Evolutionary conservation across 2,329 filamentous ascomycete genomes (phyloP), one percentile per base, ranked within the genome.

Genomic region (Venturia oleaginea): DNA sequence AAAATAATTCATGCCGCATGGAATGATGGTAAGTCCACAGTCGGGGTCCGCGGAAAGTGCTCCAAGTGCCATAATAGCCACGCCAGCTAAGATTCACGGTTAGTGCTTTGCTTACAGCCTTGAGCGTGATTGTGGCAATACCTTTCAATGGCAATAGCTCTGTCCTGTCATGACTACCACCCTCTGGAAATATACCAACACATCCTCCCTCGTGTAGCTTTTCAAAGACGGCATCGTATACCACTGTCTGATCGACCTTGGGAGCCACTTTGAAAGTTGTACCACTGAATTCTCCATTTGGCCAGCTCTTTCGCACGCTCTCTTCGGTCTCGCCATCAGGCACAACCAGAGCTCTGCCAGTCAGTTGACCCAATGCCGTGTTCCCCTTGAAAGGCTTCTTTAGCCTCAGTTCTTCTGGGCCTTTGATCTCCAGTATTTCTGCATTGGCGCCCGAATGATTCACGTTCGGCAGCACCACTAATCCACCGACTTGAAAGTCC

Each of bases 1-100:
- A 78, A 99, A 99, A 77, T 99, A 99, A 77, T 99, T 99, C 93
- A 99, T 97, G 70, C 93, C 93, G 62, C 94, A 92, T 3, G 94
- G 94, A 30, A 99, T 91, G 70, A 99, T 97, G 76, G 92, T 95
- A 67, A 99, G 80, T 37, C 90, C 91, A 72, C 91, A 96, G 68
- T 93, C 83, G 2, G 92, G 92, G 67, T 92, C 86, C 65, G 91
- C 87, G 5, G 90, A 91, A 62, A 97, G 81, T 0, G 94, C 89
- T 46, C 93, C 93, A 42, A 99, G 83, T 15, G 93, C 94, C 93
- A 99, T 99, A 72, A 99, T 94, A 65, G 94, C 94, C 66, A 99
- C 91, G 75, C 93, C 93, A 70, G 94, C 93, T 85, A 68, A 13
- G 19, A 37, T 8, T 59, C 55, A 75, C 66, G 72, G 71, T 61